A percentile compares a stretch with the other conserved stretches of the same genome.
Evolutionary conservation across 345 rosid species (phyloP).

Genomic region (Populus deltoides): DNA sequence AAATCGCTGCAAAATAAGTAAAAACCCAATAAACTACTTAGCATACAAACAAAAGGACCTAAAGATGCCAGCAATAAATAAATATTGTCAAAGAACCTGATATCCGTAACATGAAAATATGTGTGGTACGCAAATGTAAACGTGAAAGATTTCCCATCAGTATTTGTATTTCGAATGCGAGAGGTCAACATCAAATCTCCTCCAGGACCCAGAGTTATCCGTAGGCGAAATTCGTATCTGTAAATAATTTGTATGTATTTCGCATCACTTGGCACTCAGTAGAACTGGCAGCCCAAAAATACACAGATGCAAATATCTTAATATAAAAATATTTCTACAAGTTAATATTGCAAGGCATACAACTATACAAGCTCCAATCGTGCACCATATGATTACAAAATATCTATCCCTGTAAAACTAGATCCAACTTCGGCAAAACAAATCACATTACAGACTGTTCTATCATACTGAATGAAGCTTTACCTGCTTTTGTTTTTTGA

Average conservation of each 20-base stretch:
- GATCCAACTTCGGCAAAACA: neutral
- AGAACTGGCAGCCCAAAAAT: neutral
- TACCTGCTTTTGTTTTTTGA: neutral
- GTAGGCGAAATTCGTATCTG: conserved; percentile 32
- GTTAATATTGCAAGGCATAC: neutral
- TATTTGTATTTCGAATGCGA: conserved; percentile 31
- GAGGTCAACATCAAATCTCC: conserved; percentile 37
- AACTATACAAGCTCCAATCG: neutral
- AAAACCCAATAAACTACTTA: neutral
- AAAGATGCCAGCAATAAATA: neutral
- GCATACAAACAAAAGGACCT: neutral
- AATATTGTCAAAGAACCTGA: conserved; percentile 21
- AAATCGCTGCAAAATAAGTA: neutral
- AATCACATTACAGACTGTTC: neutral
- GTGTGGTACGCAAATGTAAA: conserved; percentile 32
- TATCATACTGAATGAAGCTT: neutral
- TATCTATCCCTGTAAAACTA: neutral
- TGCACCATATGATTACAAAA: neutral
- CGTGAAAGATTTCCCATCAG: conserved; percentile 31
- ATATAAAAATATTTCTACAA: neutral
- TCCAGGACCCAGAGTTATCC: conserved; percentile 29
- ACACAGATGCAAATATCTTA: neutral
- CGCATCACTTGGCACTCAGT: neutral
- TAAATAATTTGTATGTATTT: neutral
- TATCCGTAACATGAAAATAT: conserved; percentile 29